Conservation (phyloP, 441 rosid species). For the Pelargonium australe region DNA sequence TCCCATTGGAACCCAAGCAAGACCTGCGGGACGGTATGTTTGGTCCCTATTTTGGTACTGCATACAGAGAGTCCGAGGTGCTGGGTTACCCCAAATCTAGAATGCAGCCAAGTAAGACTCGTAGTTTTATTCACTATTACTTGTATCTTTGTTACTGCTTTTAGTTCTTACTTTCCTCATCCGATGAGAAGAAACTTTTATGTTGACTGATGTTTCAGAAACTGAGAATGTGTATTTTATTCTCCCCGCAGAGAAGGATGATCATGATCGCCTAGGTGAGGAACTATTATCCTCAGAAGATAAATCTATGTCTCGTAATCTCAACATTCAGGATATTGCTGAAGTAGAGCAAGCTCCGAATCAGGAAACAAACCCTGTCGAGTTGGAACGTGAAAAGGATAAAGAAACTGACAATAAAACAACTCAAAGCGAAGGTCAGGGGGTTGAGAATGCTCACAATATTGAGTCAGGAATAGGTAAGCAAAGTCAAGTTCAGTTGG, state of each 20-base stretch:
- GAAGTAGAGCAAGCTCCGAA: slow-evolving; percentile 24
- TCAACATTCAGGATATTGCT: slow-evolving; percentile 26
- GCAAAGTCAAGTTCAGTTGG: slow-evolving; percentile 26
- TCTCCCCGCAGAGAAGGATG: slow-evolving; percentile 17
- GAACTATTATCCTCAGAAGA: slow-evolving; percentile 15
- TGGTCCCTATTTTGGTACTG: not conserved
- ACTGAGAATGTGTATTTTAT: not conserved
- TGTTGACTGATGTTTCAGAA: not conserved
- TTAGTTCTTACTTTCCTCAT: not conserved
- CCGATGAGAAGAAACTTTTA: not conserved
- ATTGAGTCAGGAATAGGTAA: slow-evolving; percentile 23
- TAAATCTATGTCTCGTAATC: slow-evolving; percentile 15
- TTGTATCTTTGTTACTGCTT: not conserved
- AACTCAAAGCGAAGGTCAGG: slow-evolving; percentile 15
- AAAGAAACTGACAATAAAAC: slow-evolving; percentile 16
- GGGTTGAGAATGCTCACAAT: slow-evolving; percentile 13
- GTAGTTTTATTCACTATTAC: not conserved
- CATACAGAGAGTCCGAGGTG: not conserved
- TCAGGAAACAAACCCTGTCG: slow-evolving; percentile 6
- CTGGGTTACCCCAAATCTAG: slow-evolving; percentile 4
- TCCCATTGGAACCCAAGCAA: slow-evolving; percentile 25
- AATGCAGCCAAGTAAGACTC: slow-evolving; percentile 27
- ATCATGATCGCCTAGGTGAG: slow-evolving; percentile 15
- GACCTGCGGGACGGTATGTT: slow-evolving; percentile 7
- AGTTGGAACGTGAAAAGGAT: slow-evolving; percentile 17